Evolutionary conservation across 164 flowering plant genomes (phyloP).

Genomic region (Liriodendron chinense): DNA sequence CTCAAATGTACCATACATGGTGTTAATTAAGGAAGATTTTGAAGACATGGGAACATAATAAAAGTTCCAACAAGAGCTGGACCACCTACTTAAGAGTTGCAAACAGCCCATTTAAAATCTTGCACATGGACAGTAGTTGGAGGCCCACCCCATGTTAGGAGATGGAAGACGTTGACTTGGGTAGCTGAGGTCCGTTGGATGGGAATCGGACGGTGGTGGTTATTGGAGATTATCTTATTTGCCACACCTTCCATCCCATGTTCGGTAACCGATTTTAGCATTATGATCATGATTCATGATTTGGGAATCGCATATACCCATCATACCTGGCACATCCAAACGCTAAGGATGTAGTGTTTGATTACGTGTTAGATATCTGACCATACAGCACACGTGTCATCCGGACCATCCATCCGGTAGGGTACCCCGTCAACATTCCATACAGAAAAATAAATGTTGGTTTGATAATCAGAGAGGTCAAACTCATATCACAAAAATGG

Average conservation of each 20-base stretch:
- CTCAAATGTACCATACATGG: no score
- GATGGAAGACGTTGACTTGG: background rate
- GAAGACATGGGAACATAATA: background rate
- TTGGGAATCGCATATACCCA: no score
- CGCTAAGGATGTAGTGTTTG: no score
- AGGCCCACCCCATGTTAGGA: background rate
- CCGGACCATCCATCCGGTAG: no score
- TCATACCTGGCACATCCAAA: no score
- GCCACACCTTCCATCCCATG: background rate
- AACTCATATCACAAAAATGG: no score
- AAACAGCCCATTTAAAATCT: background rate
- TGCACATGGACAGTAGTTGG: constrained; percentile 1
- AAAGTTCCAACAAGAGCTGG: background rate
- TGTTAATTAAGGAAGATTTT: no score
- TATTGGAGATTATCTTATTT: background rate
- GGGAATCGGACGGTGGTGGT: background rate
- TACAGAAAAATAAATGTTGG: no score
- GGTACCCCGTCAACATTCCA: no score
- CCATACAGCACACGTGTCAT: no score
- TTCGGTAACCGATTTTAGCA: background rate
- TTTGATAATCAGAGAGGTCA: no score
- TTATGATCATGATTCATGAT: background rate
- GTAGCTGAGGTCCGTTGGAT: background rate
- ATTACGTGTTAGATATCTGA: no score
- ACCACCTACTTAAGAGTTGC: background rate